A percentile compares a stretch with the other conserved stretches of the same genome.
Evolutionary conservation across 495 filamentous ascomycete species (phyloP).

Genomic region (Aspergillus diversus): DNA sequence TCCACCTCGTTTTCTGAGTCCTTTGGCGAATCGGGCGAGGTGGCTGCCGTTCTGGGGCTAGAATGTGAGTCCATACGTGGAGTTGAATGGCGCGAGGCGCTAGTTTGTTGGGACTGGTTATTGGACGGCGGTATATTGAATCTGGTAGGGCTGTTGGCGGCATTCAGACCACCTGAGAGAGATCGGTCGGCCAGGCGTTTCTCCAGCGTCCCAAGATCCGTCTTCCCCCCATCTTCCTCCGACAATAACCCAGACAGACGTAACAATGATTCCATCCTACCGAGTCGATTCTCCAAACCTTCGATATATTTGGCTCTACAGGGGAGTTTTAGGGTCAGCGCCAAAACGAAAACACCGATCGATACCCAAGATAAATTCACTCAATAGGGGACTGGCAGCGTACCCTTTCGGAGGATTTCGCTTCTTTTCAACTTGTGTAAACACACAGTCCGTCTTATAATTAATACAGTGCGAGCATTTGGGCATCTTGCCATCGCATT

Average conservation of each 20-base stretch:
- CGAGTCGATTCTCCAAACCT: conserved; percentile 90
- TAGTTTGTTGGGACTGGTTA: conserved; percentile 28
- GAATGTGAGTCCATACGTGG: conserved; percentile 56
- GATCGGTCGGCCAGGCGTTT: conserved; percentile 75
- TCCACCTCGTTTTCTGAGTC: conserved; percentile 77
- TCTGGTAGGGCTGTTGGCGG: conserved; percentile 38
- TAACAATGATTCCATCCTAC: conserved; percentile 89
- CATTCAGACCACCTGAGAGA: conserved; percentile 38
- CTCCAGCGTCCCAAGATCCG: conserved; percentile 86
- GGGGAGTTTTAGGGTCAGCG: too few relatives aligned
- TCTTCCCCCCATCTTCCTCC: conserved; percentile 83
- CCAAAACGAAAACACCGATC: conserved; percentile 21
- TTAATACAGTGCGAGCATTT: conserved; percentile 96
- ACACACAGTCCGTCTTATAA: conserved; percentile 97
- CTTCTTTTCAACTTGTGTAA: conserved; percentile 99
- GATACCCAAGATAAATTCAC: conserved; percentile 13
- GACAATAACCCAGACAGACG: conserved; percentile 85
- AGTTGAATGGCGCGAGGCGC: conserved; percentile 48
- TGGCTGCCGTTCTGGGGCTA: conserved; percentile 60
- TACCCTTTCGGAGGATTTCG: conserved; percentile 96
- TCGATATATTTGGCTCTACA: conserved; percentile 95
- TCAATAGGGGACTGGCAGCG: conserved; percentile 17
- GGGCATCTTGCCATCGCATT: conserved; percentile 96
- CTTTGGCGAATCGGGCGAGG: conserved; percentile 61
- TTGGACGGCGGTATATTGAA: conserved; percentile 33